Conservation (phyloP, 1,284 basidiomycete genomes). For the Trametes sp. region DNA sequence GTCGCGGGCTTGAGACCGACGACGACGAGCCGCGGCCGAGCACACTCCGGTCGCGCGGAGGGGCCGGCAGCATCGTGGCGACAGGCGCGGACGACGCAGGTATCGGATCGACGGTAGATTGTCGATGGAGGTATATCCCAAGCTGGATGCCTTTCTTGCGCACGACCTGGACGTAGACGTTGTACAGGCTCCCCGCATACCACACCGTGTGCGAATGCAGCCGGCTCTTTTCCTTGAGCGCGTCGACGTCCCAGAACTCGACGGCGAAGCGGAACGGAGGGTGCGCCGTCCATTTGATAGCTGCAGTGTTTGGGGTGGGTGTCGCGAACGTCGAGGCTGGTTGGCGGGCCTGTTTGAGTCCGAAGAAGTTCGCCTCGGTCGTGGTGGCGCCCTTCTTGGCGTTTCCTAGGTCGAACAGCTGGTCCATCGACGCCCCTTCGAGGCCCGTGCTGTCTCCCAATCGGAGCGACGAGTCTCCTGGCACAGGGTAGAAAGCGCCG, state of each 20-base stretch:
- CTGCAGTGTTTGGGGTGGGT: slow-evolving; percentile 40
- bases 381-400: slow-evolving; percentile 40
- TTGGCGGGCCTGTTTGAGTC: slow-evolving; percentile 58
- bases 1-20: slow-evolving; percentile 29
- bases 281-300: slow-evolving; percentile 63
- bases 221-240: slow-evolving; percentile 84
- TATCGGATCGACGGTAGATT: slow-evolving; percentile 78
- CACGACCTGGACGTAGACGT: slow-evolving; percentile 89
- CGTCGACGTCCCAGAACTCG: slow-evolving; percentile 90
- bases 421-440: slow-evolving; percentile 60
- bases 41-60: slow-evolving; percentile 20
- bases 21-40: slow-evolving; percentile 25
- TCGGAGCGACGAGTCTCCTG: slow-evolving; percentile 78
- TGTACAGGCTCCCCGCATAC: slow-evolving; percentile 83
- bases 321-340: slow-evolving; percentile 50
- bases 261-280: slow-evolving; percentile 86
- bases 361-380: slow-evolving; percentile 69
- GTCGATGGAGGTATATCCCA: slow-evolving; percentile 91
- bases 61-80: slow-evolving; percentile 20
- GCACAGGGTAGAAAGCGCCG: slow-evolving; percentile 72
- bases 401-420: slow-evolving; percentile 51
- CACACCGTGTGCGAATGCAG: slow-evolving; percentile 80
- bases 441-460: slow-evolving; percentile 77
- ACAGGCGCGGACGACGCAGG: slow-evolving; percentile 49
- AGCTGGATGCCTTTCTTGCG: slow-evolving; percentile 81